phyloP scores from a whole-genome alignment of 202 grass and related monocot species.

The Saccharum hybrid region DNA sequence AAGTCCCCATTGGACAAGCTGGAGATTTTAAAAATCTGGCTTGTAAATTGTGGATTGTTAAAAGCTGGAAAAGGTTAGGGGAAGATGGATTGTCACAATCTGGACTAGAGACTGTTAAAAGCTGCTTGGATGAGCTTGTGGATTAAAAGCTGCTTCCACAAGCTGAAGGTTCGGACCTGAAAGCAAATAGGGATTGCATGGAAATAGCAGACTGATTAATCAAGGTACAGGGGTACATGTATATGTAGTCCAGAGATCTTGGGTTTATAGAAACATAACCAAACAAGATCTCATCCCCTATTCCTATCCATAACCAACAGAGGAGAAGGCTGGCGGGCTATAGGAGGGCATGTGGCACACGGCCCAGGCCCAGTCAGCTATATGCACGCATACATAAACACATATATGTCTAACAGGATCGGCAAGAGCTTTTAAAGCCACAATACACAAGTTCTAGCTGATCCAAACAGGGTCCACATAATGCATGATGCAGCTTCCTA shows the following conservation, averaged over 20 bases:
- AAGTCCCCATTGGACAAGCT: neutral
- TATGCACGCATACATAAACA: neutral
- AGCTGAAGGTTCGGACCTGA: neutral
- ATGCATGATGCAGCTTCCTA: neutral
- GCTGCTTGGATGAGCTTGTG: neutral
- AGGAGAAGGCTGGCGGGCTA: neutral
- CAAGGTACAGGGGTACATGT: neutral
- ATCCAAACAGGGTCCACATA: constrained; percentile 1
- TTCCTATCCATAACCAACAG: neutral
- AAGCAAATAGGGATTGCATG: neutral
- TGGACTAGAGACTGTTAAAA: neutral
- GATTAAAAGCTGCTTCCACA: neutral
- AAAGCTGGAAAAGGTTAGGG: neutral
- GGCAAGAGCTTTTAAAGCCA: neutral
- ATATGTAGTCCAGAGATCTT: neutral
- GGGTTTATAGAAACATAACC: neutral
- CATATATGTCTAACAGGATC: neutral
- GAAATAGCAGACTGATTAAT: neutral
- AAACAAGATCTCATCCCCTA: neutral
- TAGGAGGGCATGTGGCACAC: neutral
- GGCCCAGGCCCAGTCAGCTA: neutral
- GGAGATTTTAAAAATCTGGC: neutral
- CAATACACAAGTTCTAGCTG: neutral
- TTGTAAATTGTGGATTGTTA: neutral
- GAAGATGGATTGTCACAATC: neutral